A percentile compares a stretch with the other conserved stretches of the same genome.
phyloP scores from a whole-genome alignment of 2,329 filamentous ascomycete genomes.

The Colletotrichum gloeosporioides region DNA sequence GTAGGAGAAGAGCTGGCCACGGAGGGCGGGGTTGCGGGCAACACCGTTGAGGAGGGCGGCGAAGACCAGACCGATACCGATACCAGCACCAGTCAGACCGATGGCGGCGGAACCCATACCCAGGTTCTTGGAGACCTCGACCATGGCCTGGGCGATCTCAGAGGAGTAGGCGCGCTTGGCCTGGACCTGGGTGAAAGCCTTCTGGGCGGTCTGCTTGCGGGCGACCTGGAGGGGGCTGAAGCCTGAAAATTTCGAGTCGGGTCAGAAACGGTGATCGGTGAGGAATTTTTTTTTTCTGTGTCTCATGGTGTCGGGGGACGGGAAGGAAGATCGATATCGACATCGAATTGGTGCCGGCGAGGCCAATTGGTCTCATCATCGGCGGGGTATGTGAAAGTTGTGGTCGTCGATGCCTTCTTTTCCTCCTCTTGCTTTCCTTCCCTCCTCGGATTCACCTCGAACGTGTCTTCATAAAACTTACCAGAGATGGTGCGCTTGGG shows the following conservation, averaged over 20 bases:
- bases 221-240: constrained; percentile 73
- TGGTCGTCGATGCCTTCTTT: constrained; percentile 2
- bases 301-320: background rate
- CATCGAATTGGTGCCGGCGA: constrained; percentile 13
- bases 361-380: constrained; percentile 35
- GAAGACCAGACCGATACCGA: constrained; percentile 96
- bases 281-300: background rate
- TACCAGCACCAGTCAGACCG: constrained; percentile 90
- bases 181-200: constrained; percentile 63
- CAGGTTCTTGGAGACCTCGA: constrained; percentile 90
- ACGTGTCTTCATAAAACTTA: constrained; percentile 49
- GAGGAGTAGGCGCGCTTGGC: constrained; percentile 82
- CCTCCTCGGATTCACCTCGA: background rate
- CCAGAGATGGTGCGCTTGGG: constrained; percentile 80
- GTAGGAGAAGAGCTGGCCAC: constrained; percentile 95
- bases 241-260: constrained; percentile 44
- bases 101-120: constrained; percentile 91
- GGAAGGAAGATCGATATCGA: constrained; percentile 9
- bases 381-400: background rate
- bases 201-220: constrained; percentile 72
- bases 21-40: constrained; percentile 92
- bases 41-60: constrained; percentile 87
- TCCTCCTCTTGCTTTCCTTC: constrained; percentile 10
- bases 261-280: constrained; percentile 29
- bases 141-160: constrained; percentile 86